Evolutionary conservation across 805 yeast genomes (phyloP), one percentile per base, ranked within the genome.

Genomic region (Scheffersomyces coipomensis): DNA sequence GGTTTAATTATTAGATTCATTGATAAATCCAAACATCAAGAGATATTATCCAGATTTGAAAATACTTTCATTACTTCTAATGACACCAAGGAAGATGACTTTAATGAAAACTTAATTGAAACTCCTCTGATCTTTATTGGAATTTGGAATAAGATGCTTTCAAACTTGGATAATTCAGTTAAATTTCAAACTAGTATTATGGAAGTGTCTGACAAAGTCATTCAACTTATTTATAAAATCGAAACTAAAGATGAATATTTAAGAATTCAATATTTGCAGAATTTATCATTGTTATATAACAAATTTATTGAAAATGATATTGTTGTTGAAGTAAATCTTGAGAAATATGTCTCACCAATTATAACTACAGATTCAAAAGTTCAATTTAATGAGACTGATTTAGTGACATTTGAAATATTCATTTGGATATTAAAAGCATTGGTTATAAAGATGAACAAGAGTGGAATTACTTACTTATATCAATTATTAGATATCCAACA

Each of bases 341-440:
- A 27, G 7, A 7, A 15, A 15, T 27, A 8, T 15, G 6, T 27
- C 4, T n/a, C 18, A 11, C 30, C 30, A 8, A 15, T 27, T 12
- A 7, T 21, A 21, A 9, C 6, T 7, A 7, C 23, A 7, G 6
- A 27, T 13, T 7, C 13, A n/a, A 13, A 36, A 26, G 10, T 11
- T 15, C 24, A 22, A 30, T 13, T 27, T 3, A 27, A 17, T 8
- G 18, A n/a, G 10, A 13, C 17, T 13, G 17, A 5, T 23, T 25
- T 27, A 9, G n/a, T 29, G 13, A 16, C 34, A 23, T 56, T 85
- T 29, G 95, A 88, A 55, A 54, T 73, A 0, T 57, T 71, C 9
- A 65, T 83, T 2, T 89, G 96, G 96, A 59, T 82, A 5, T 64
- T 81, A 16, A 89, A 88, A 57, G 90, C 86, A 0, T 66, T 86